Evolutionary conservation across 2,329 filamentous ascomycete species (phyloP), one percentile per base, ranked within the genome.

Genomic region (Penicillium janthinellum): DNA sequence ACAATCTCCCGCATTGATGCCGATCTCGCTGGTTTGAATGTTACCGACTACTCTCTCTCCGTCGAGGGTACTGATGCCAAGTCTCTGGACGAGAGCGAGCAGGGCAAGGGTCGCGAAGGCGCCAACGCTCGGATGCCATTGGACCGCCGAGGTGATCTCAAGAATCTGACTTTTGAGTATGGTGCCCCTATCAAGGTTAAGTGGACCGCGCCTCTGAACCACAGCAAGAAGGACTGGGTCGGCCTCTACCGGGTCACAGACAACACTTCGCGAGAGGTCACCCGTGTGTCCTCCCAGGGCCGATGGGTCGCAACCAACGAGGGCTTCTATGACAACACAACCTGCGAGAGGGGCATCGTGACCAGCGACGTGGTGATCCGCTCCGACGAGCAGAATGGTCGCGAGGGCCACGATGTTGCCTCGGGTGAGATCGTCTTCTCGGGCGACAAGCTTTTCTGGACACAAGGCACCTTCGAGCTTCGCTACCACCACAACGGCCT

Each of bases 371-470:
- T 87, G 38, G 79, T 84, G 0, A 75, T 88, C 0, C 73, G 81
- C 0, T 80, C 77, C 15, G 70, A 73, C 0, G 67, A 76, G 42
- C 76, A 77, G 31, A 64, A 78, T 64, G 79, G 81, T 69, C 80
- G 81, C 0, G 71, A 76, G 49, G 80, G 82, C 2, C 83, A 83
- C 3, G 78, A 90, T 58, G 83, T 88, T 64, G 84, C 91, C 4
- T 83, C 85, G 12, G 95, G 95, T 45, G 92, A 96, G 73, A 88
- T 98, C 71, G 77, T 91, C 12, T 98, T 99, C 72, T 83, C 88
- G 10, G 93, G 95, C 50, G 93, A 98, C 79, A 96, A 96, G 78
- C 84, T 97, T 2, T 99, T 92, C 89, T 99, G 95, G 95, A 96
- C 90, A 0, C 90, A 94, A 62, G 95, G 95, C 56, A 90, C 96